Conservation (phyloP, 257 asterid species). For the Nemophila menziesii region DNA sequence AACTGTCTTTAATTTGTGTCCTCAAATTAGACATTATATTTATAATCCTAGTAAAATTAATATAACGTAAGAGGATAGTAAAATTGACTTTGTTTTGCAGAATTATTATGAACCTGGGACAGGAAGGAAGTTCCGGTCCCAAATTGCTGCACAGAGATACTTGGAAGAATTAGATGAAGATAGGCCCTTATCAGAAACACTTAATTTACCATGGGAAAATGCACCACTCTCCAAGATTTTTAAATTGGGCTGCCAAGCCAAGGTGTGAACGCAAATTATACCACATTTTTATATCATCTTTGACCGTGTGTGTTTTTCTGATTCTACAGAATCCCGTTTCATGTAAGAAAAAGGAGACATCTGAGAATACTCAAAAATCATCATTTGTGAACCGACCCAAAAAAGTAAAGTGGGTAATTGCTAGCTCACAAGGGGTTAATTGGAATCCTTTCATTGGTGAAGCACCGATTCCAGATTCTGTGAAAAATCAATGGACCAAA, state of each 20-base stretch:
- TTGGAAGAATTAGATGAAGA: constrained; percentile 38
- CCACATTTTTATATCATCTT: not conserved
- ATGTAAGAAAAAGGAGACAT: constrained; percentile 15
- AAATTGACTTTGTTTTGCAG: constrained; percentile 21
- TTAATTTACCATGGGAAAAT: constrained; percentile 45
- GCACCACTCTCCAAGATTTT: constrained; percentile 44
- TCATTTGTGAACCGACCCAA: constrained; percentile 34
- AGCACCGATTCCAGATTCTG: constrained; percentile 35
- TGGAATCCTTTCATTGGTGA: constrained; percentile 57
- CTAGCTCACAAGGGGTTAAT: constrained; percentile 40
- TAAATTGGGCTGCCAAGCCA: constrained; percentile 23
- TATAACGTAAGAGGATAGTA: too few relatives aligned
- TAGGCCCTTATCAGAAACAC: constrained; percentile 33
- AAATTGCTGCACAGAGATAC: constrained; percentile 41
- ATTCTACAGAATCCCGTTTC: constrained; percentile 22
- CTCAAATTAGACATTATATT: not conserved
- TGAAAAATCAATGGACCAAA: constrained; percentile 55
- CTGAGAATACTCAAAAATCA: constrained; percentile 17
- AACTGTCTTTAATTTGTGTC: not conserved
- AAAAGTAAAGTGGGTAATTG: constrained; percentile 67
- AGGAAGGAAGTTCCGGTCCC: constrained; percentile 62
- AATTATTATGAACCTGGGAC: constrained; percentile 73
- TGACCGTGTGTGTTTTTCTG: constrained; percentile 3
- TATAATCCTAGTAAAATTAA: not conserved
- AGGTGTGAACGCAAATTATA: constrained; percentile 24